phyloP scores from a whole-genome alignment of 352 stramenopile species.

The Saprolegnia parasitica region DNA sequence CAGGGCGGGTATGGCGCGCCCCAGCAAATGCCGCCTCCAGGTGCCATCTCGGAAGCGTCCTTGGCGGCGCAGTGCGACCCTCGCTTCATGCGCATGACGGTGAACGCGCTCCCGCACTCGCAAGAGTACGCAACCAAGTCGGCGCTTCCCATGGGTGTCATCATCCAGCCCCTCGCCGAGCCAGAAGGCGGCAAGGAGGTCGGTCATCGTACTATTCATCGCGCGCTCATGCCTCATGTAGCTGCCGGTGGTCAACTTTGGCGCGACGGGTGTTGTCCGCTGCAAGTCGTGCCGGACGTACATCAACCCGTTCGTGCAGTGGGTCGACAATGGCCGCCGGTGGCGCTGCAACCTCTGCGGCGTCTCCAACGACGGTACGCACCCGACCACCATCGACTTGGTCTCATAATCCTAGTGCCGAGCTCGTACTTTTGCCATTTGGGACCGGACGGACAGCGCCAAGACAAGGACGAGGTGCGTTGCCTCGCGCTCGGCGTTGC shows the following conservation, averaged over 20 bases:
- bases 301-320: conserved; percentile 87
- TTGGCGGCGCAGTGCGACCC: conserved; percentile 66
- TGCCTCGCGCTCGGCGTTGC: conserved; percentile 11
- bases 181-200: conserved; percentile 43
- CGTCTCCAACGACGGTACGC: conserved; percentile 64
- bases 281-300: conserved; percentile 80
- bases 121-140: conserved; percentile 79
- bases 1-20: conserved; percentile 7
- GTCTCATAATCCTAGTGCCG: conserved; percentile 45
- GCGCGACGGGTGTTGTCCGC: conserved; percentile 72
- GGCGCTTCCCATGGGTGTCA: conserved; percentile 78
- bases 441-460: conserved; percentile 90
- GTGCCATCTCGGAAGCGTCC: conserved; percentile 57
- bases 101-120: conserved; percentile 72
- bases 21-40: conserved; percentile 34
- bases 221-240: conserved; percentile 31
- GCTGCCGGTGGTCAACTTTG: conserved; percentile 85
- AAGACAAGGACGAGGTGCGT: conserved; percentile 91
- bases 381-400: not conserved
- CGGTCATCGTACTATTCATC: not conserved
- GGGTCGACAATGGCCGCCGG: conserved; percentile 81
- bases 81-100: conserved; percentile 79
- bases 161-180: conserved; percentile 77
- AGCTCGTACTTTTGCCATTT: conserved; percentile 98
- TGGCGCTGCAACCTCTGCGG: conserved; percentile 89